phyloP scores from a whole-genome alignment of 2,329 filamentous ascomycete species.

The Leptographium flavum region DNA sequence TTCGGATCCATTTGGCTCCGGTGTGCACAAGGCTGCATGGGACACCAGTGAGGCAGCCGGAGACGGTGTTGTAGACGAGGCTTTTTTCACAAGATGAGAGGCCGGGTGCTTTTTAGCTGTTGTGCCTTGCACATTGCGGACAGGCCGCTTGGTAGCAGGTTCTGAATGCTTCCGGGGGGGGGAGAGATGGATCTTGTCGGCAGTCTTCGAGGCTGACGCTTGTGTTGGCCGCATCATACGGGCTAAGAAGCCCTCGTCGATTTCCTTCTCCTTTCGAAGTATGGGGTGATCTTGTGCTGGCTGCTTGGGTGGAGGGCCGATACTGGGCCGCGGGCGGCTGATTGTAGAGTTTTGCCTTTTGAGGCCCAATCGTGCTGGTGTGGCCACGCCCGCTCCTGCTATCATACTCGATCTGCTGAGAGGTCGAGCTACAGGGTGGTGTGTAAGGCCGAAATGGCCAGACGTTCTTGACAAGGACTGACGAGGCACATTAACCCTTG shows the following conservation, averaged over 20 bases:
- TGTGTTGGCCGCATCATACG: conserved; percentile 71
- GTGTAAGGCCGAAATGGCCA: conserved; percentile 21
- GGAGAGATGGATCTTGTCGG: conserved; percentile 39
- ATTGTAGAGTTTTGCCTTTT: conserved; percentile 31
- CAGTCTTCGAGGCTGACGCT: conserved; percentile 50
- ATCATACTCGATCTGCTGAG: conserved; percentile 30
- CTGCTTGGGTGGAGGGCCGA: conserved; percentile 46
- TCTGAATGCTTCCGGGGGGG: conserved; percentile 24
- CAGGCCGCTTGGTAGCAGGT: neutral
- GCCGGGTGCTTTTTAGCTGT: neutral
- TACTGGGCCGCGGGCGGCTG: conserved; percentile 32
- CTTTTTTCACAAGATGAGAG: neutral
- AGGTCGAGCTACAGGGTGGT: conserved; percentile 22
- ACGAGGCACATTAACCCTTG: conserved; percentile 32
- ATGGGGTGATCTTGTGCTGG: conserved; percentile 31
- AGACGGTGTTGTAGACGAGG: neutral
- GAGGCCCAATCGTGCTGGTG: conserved; percentile 18
- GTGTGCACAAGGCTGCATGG: neutral
- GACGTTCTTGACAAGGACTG: conserved; percentile 28
- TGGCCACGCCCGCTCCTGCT: conserved; percentile 12
- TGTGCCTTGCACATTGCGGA: neutral
- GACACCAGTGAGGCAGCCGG: neutral
- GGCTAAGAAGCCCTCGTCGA: conserved; percentile 61
- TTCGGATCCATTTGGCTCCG: neutral
- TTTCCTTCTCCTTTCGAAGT: conserved; percentile 34